These are phyloP conservation scores for Candida labiduridarum DNA, from an alignment of 1,139 yeast species.

Conservation along the genomic window DNA sequence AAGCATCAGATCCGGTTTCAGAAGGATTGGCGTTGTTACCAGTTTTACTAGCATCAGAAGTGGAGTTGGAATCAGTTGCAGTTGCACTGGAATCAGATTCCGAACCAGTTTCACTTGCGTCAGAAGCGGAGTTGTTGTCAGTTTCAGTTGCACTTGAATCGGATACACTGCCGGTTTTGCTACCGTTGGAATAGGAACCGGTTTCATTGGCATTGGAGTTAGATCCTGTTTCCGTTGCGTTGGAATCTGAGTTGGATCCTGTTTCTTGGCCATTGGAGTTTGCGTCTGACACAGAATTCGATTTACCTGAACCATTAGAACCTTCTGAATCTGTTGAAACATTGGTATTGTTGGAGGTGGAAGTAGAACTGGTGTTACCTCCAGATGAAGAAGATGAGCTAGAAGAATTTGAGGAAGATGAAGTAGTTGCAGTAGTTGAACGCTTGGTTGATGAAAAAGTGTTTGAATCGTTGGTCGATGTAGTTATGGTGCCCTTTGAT, in stretches of 20 bases:
- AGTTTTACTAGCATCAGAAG: background rate
- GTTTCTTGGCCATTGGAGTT: background rate
- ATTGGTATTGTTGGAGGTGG: constrained; percentile 8
- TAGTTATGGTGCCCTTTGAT: background rate
- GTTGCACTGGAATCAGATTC: background rate
- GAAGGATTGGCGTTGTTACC: background rate
- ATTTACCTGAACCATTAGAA: background rate
- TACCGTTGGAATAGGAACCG: background rate
- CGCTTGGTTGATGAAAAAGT: background rate
- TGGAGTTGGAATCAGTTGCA: background rate
- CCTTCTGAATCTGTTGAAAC: constrained; percentile 17
- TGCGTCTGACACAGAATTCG: background rate
- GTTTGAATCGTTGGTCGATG: background rate
- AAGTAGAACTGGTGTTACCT: background rate
- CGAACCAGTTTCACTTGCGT: constrained; percentile 5
- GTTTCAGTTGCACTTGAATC: background rate
- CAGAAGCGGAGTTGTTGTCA: constrained; percentile 5
- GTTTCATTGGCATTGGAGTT: background rate
- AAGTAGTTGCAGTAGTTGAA: background rate
- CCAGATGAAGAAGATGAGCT: background rate
- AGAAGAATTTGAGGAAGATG: background rate
- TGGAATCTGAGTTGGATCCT: background rate
- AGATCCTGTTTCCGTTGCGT: background rate
- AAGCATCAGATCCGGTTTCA: background rate
- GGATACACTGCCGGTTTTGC: background rate